These are phyloP conservation scores for Calonectria hawksworthii DNA, from an alignment of 2,329 filamentous ascomycete species.

Conservation along the genomic window DNA sequence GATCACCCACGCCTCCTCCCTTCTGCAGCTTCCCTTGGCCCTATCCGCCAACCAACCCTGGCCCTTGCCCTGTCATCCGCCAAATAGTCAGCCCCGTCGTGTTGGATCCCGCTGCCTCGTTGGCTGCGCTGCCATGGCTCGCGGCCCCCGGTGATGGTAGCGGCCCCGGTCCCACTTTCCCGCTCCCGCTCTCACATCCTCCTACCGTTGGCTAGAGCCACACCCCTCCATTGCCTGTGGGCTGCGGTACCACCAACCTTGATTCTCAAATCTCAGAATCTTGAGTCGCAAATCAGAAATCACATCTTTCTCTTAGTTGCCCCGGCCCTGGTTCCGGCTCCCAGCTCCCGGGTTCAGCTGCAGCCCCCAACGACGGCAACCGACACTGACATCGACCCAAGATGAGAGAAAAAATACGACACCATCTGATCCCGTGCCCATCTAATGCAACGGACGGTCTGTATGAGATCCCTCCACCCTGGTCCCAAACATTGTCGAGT, in stretches of 20 bases:
- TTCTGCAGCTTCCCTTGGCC: neutral
- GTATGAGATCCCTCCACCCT: conserved; percentile 3
- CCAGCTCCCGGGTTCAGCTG: conserved; percentile 10
- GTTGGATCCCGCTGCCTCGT: neutral
- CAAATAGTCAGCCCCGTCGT: neutral
- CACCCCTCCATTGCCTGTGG: neutral
- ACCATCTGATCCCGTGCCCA: neutral
- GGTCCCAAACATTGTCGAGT: conserved; percentile 9
- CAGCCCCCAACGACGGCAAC: neutral
- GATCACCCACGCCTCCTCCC: conserved; percentile 16
- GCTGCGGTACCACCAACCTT: neutral
- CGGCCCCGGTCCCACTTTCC: conserved; percentile 18
- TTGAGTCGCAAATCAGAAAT: conserved; percentile 6
- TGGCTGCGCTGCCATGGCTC: conserved; percentile 1
- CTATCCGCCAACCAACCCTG: neutral
- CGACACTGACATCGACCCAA: neutral
- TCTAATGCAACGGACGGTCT: neutral
- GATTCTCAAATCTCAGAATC: conserved; percentile 10
- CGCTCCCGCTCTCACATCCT: conserved; percentile 25
- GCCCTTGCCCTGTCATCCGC: conserved; percentile 2
- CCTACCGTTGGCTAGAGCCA: conserved; percentile 28
- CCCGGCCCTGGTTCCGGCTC: conserved; percentile 4
- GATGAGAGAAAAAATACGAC: neutral
- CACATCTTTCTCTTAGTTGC: neutral
- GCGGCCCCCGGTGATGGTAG: neutral